Percentiles rank a stretch among this genome's conserved stretches.
These are phyloP conservation scores for Picochlorum sp. DNA, from an alignment of 139 green algal genomes.

Conservation along the genomic window DNA sequence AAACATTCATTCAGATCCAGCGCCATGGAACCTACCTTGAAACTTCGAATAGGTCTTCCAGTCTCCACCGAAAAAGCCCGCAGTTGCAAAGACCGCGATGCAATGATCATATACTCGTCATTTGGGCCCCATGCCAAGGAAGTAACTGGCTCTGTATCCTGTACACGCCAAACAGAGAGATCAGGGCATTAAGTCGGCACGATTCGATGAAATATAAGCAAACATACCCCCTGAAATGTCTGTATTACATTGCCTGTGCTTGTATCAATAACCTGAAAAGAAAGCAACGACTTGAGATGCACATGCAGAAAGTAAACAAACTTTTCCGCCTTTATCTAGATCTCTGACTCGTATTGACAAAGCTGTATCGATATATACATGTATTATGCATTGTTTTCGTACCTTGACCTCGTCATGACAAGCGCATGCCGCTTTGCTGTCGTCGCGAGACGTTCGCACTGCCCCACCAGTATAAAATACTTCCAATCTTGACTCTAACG, in stretches of 20 bases:
- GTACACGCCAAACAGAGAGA: neutral
- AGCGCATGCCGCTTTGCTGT: slow-evolving; percentile 56
- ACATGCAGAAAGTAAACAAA: neutral
- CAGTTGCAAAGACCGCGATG: slow-evolving; percentile 66
- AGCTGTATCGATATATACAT: neutral
- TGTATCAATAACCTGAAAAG: slow-evolving; percentile 54
- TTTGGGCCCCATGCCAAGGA: slow-evolving; percentile 67
- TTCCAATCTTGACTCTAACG: slow-evolving; percentile 51
- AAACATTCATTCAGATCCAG: too few species aligned
- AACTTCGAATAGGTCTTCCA: slow-evolving; percentile 35
- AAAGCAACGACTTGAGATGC: neutral
- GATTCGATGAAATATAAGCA: neutral
- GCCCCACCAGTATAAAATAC: slow-evolving; percentile 84
- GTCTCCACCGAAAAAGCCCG: slow-evolving; percentile 54
- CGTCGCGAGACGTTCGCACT: slow-evolving; percentile 47
- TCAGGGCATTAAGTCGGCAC: neutral
- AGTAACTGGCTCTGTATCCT: slow-evolving; percentile 85
- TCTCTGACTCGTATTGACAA: neutral
- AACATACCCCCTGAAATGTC: slow-evolving; percentile 57
- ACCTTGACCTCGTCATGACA: slow-evolving; percentile 88
- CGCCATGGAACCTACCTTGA: slow-evolving; percentile 40
- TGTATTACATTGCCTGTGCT: slow-evolving; percentile 43
- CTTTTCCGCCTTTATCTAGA: too few species aligned
- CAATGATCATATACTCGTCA: slow-evolving; percentile 54
- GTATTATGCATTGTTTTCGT: neutral